phyloP scores from a whole-genome alignment of 306 rosid genomes.

The Medicago ruthenica region DNA sequence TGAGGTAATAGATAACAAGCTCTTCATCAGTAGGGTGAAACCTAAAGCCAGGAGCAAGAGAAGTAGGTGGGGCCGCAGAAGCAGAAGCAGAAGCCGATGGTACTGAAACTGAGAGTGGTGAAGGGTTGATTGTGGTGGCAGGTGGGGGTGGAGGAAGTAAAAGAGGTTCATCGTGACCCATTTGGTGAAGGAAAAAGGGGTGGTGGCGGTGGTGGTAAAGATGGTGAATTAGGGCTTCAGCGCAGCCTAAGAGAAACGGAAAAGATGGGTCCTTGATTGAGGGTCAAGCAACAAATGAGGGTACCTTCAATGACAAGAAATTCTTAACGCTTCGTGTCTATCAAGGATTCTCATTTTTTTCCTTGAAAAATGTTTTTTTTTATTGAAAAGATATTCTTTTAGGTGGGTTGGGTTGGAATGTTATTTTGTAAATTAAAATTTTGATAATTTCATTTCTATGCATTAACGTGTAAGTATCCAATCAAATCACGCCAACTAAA shows the following conservation, averaged over 20 bases:
- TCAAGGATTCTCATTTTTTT: constrained; percentile 28
- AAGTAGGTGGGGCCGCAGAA: constrained; percentile 62
- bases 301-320: constrained; percentile 99
- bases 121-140: constrained; percentile 17
- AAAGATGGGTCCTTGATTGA: constrained; percentile 84
- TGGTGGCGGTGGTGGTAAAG: constrained; percentile 40
- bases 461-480: too few relatives aligned
- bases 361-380: not conserved
- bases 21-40: constrained; percentile 99
- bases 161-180: constrained; percentile 79
- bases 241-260: constrained; percentile 53
- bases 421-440: not conserved
- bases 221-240: constrained; percentile 67
- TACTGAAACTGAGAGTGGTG: constrained; percentile 6
- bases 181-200: constrained; percentile 29
- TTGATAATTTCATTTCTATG: not conserved
- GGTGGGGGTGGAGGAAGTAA: constrained; percentile 39
- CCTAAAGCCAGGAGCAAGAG: constrained; percentile 95
- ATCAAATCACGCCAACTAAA: too few relatives aligned
- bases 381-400: not conserved
- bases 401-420: not conserved
- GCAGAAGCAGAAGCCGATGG: constrained; percentile 46
- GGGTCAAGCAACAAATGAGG: constrained; percentile 84
- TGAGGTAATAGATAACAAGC: constrained; percentile 91
- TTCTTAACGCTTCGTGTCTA: constrained; percentile 51